Percentiles rank a stretch among this genome's conserved stretches.
phyloP scores from a whole-genome alignment of 805 yeast species.

The Yarrowia deformans region DNA sequence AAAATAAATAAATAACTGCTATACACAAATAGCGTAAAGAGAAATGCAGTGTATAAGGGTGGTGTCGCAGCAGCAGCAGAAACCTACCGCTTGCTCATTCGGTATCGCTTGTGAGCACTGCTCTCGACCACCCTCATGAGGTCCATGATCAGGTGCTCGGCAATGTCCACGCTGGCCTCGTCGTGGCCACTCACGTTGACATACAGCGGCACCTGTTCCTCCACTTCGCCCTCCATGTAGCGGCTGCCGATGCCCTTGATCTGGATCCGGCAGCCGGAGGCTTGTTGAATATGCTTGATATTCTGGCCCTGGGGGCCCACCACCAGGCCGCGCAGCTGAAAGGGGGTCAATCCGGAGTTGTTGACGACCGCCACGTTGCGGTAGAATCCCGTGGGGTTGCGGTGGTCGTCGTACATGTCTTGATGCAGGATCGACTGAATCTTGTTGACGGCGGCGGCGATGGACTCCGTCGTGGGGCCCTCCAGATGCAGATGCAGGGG shows the following conservation, averaged over 20 bases:
- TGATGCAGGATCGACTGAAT: conserved; percentile 32
- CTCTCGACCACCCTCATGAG: conserved; percentile 46
- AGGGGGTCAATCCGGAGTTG: conserved; percentile 43
- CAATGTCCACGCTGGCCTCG: conserved; percentile 44
- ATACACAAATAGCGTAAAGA: conserved; percentile 1
- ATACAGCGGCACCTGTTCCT: conserved; percentile 49
- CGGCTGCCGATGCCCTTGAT: conserved; percentile 52
- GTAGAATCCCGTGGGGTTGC: conserved; percentile 2
- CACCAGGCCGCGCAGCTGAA: conserved; percentile 48
- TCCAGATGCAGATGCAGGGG: conserved; percentile 47
- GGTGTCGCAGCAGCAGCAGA: no score
- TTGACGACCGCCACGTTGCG: conserved; percentile 21
- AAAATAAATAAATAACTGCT: conserved; percentile 13
- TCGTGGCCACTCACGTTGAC: conserved; percentile 47
- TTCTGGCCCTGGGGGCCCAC: conserved; percentile 52
- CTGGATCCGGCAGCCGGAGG: conserved; percentile 49
- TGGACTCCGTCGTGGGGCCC: conserved; percentile 44
- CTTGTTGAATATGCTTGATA: conserved; percentile 50
- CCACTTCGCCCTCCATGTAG: conserved; percentile 49
- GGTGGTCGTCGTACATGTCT: conserved; percentile 33
- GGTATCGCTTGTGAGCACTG: conserved; percentile 40
- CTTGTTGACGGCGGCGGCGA: conserved; percentile 27
- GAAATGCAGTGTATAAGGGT: not conserved
- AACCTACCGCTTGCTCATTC: conserved; percentile 6
- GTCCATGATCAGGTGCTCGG: conserved; percentile 47